phyloP scores from a whole-genome alignment of 2,329 filamentous ascomycete species.

The Nannizziopsis arthrosporioides region DNA sequence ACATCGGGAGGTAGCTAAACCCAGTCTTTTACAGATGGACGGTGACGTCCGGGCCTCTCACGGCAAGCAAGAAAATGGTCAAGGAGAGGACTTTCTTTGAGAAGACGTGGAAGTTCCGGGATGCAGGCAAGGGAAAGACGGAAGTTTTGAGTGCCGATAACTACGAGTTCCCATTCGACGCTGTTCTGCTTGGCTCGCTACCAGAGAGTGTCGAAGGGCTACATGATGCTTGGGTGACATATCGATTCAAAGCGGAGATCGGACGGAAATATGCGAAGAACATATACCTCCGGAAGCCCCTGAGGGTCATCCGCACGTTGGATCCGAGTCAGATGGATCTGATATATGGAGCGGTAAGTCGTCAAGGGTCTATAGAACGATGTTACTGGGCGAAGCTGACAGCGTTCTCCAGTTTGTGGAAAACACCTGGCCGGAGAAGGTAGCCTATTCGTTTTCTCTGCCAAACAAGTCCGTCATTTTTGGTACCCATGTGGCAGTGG shows the following conservation, averaged over 20 bases:
- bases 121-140: constrained; percentile 36
- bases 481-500: constrained; percentile 70
- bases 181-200: constrained; percentile 54
- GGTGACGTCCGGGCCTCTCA: constrained; percentile 22
- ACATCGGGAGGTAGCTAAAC: neutral
- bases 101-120: constrained; percentile 61
- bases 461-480: constrained; percentile 92
- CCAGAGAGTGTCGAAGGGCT: constrained; percentile 88
- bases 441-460: constrained; percentile 87
- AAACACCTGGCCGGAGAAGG: constrained; percentile 95
- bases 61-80: constrained; percentile 29
- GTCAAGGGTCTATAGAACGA: neutral
- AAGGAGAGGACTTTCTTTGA: constrained; percentile 47
- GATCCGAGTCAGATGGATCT: constrained; percentile 66
- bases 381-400: constrained; percentile 5
- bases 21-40: constrained; percentile 15
- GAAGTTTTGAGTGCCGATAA: constrained; percentile 58
- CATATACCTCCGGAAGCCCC: constrained; percentile 63
- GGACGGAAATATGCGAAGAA: constrained; percentile 85
- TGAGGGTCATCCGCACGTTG: constrained; percentile 66
- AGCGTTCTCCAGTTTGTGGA: constrained; percentile 52
- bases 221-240: constrained; percentile 73
- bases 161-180: constrained; percentile 73
- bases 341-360: constrained; percentile 64
- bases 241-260: constrained; percentile 82